Conservation (phyloP, 1,139 yeast species). For the Magnusiomyces ingens region DNA sequence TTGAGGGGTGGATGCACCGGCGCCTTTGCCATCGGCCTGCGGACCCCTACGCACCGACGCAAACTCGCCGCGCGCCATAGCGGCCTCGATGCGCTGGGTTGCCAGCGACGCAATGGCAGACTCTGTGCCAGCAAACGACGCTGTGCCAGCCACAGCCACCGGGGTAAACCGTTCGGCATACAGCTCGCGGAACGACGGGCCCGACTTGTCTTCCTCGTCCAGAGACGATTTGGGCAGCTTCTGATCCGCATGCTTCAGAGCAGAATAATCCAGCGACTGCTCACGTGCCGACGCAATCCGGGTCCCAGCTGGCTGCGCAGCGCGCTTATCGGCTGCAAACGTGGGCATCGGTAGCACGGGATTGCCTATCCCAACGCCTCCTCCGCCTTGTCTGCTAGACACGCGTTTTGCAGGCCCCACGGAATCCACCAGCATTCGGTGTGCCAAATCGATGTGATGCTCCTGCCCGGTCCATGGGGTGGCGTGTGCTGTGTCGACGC, state of each 20-base stretch:
- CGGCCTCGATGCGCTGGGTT: conserved; percentile 66
- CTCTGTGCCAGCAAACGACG: conserved; percentile 45
- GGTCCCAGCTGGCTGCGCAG: conserved; percentile 27
- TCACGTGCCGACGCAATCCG: conserved; percentile 58
- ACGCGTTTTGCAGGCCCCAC: conserved; percentile 41
- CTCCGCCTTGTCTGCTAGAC: not conserved
- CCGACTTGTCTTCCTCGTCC: conserved; percentile 28
- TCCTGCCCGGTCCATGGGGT: conserved; percentile 71
- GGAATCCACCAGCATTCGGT: conserved; percentile 60
- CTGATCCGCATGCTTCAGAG: conserved; percentile 36
- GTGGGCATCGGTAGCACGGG: conserved; percentile 5
- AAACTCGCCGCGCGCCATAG: conserved; percentile 66
- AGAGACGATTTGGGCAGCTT: conserved; percentile 7
- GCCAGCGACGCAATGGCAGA: conserved; percentile 61
- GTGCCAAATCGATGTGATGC: conserved; percentile 41
- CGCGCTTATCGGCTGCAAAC: conserved; percentile 11
- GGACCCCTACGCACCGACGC: conserved; percentile 53
- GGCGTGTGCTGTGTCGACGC: conserved; percentile 47
- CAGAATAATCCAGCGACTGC: conserved; percentile 54
- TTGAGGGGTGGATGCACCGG: conserved; percentile 25
- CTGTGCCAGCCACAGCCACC: conserved; percentile 41
- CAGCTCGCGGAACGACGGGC: conserved; percentile 53
- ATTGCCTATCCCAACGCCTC: too few relatives aligned
- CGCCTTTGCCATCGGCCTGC: conserved; percentile 42
- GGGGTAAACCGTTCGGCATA: conserved; percentile 49